Base-by-base conservation (phyloP, 2,329 filamentous ascomycete species). In the Mollisiaceae sp. region DNA sequence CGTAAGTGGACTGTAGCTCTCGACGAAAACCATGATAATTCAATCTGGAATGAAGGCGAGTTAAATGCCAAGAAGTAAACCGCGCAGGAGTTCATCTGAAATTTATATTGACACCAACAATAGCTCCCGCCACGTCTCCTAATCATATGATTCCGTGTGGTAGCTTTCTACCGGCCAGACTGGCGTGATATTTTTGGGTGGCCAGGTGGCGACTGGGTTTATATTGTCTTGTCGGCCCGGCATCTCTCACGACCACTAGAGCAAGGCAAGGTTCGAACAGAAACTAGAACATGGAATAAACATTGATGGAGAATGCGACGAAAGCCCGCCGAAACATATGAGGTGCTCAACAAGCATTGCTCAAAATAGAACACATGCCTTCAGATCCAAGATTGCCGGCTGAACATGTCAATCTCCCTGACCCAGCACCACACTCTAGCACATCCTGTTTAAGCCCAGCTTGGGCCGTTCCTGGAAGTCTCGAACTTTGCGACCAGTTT, bases 51-150 rank as follows among this genome's bases (percentile, higher is more conserved):
- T 59, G 39, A 52, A 47, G 54, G 59, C 62, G 58, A 62, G 24
- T 62, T 57, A 3, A 5, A 59, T 54, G 65, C 65, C 55, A 67
- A 64, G 59, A 39, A 14, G 6, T n/a, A 39, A 38, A 27, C 22
- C 36, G 14, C 15, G 8, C 27, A 8, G 20, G 8, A 18, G 43
- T 57, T 59, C 56, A 52, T 62, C 61, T 59, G 41, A 62, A 63
- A 55, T 47, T 54, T 67, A 56, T 47, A 64, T 67, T 64, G 59
- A 64, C 43, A n/a, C 65, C 62, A 64, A 67, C 43, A 67, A 67
- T 67, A 67, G 65, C 47, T 45, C 35, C 18, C 45, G 2, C 38
- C 43, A 18, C 20, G 12, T 38, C 27, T 27, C 27, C 60, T 63
- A 56, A 43, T 63, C 36, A 61, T 63, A 41, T 47, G n/a, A 58